Conservation (phyloP, 305 asterid genomes). For the Fraxinus latifolia region DNA sequence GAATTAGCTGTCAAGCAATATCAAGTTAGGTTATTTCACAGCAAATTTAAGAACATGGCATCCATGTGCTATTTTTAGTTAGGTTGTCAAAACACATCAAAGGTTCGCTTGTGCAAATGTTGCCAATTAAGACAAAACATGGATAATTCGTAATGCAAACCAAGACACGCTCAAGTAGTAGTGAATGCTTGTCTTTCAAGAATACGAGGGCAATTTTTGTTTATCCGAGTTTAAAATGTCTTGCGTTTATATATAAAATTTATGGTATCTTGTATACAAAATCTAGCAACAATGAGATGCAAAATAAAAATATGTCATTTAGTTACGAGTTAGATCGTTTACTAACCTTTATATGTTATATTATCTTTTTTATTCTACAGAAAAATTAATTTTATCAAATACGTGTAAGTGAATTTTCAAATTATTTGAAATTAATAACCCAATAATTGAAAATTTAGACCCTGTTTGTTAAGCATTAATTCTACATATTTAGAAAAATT, state of each 20-base stretch:
- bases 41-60: neutral
- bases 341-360: neutral
- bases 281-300: neutral
- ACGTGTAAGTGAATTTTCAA: constrained; percentile 16
- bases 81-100: constrained; percentile 40
- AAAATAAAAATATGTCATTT: neutral
- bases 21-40: neutral
- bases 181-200: neutral
- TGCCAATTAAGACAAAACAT: constrained; percentile 10
- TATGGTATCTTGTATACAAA: neutral
- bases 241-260: neutral
- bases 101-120: constrained; percentile 1
- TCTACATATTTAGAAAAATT: too few relatives aligned
- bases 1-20: neutral
- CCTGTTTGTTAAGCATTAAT: too few relatives aligned
- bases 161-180: neutral
- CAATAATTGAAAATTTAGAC: constrained; percentile 14
- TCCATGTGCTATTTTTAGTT: constrained; percentile 21
- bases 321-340: neutral
- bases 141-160: neutral
- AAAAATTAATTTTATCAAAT: neutral
- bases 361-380: neutral
- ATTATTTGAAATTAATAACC: constrained; percentile 23
- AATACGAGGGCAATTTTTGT: neutral
- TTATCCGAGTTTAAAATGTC: neutral